Base-by-base conservation (phyloP, 1,284 basidiomycete species). In the Flammula alnicola region DNA sequence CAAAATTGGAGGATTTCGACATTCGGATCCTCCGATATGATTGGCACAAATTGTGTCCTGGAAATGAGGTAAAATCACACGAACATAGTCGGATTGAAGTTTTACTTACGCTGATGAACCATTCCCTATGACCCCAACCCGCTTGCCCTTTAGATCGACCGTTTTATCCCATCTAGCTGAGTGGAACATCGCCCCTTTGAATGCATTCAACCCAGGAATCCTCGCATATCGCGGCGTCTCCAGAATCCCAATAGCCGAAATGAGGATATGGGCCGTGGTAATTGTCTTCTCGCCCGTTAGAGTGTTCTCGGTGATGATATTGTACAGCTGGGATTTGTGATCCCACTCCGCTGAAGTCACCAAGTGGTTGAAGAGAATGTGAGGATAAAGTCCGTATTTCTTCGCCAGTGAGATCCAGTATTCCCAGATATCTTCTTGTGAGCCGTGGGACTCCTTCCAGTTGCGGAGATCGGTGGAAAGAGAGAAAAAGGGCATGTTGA, bases 91-190 rank as follows among this genome's bases (percentile, higher is more conserved):
- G 9, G 10, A 29, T 8, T 6, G 8, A 0, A 30, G 2, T 5
- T n/a, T 4, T 11, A 77, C 79, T 39, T 69, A 80, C 63, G 72
- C 75, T 31, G 77, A 78, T 14, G 77, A 73, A 1, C 78, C 81
- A 53, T 78, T 81, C 8, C 81, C 80, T 45, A 82, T 67, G 9
- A 82, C 72, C 3, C 71, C 78, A 1, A 80, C 72, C 20, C 67
- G 65, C 58, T 78, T 79, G 16, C 67, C 68, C 7, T 54, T 57
- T 29, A 80, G 62, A 31, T 74, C 63, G 16, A 78, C 64, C 8
- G 62, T 61, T 10, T 65, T 54, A 33, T 75, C 63, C 78, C 80
- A 83, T 8, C 66, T 49, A 8, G 74, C 76, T 7, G 75, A 77
- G 62, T 82, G 81, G 44, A 79, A 77, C 31, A 71, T 63, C 7